Percentiles rank a stretch among this genome's conserved stretches.
Conservation (phyloP, 2,329 filamentous ascomycete species). For the Penicillium sp. region DNA sequence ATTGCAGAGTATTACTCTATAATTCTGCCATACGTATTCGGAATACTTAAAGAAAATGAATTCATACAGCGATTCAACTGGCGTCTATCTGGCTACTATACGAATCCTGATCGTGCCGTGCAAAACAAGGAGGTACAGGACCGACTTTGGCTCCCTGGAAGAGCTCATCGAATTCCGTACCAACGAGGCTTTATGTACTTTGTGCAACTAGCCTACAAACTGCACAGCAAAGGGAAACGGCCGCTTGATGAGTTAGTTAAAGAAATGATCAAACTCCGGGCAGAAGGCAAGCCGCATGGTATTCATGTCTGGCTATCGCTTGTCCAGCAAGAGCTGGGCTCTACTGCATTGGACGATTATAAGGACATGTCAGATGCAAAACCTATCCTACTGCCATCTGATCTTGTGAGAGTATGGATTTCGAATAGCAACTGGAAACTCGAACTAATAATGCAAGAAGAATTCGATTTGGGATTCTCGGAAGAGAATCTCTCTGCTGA, state of each 20-base stretch:
- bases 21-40: not conserved
- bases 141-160: constrained; percentile 1
- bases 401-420: constrained; percentile 2
- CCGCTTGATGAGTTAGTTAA: not conserved
- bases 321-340: not conserved
- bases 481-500: constrained; percentile 2
- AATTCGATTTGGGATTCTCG: not conserved
- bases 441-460: not conserved
- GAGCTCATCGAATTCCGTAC: constrained; percentile 1
- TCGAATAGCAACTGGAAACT: not conserved
- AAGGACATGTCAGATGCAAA: not conserved
- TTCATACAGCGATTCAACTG: constrained; percentile 5
- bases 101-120: constrained; percentile 1
- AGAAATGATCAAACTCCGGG: not conserved
- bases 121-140: constrained; percentile 1
- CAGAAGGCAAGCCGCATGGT: not conserved
- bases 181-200: constrained; percentile 6
- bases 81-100: not conserved
- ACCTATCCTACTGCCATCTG: not conserved
- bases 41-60: not conserved
- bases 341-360: not conserved
- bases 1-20: constrained; percentile 5
- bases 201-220: not conserved
- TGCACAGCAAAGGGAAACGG: not conserved
- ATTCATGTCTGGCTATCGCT: constrained; percentile 1